Base-by-base conservation (phyloP, 2,329 filamentous ascomycete genomes). In the Stemphylium vesicarium region DNA sequence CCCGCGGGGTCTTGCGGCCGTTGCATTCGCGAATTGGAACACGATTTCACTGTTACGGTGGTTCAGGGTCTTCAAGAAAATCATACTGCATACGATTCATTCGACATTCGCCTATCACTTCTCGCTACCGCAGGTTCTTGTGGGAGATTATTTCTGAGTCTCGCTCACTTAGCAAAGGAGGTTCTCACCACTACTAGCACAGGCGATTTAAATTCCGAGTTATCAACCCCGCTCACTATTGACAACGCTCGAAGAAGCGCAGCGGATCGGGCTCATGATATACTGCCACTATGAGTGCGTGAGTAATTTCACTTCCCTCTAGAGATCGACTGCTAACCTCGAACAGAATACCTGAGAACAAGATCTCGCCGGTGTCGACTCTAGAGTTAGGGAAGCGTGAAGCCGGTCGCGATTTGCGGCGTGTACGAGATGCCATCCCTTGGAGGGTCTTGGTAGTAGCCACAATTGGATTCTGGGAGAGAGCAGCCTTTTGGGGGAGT, bases 401-500 rank as follows among this genome's bases (percentile, higher is more conserved):
- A 20, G 8, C 32, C 22, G 32, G 56, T 31, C 39, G 39, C 22
- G 38, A 55, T 10, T 53, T 70, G 45, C 58, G 68, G 11, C 62
- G 61, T 12, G 57, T 72, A 10, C 55, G 52, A 29, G 67, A 69
- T 35, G 51, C 53, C 10, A 47, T 73, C 12, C 68, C 70, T 9
- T 55, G 50, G 52, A 55, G 60, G 24, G 32, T 72, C 3, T 73
- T 69, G 65, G 38, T 57, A 4, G 67, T 71, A 9, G 66, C 67
- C 8, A 4, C 65, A 7, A 63, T 70, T 13, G 66, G 56, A 0
- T 66, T 70, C 13, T 70, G 62, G 59, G 69, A 73, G 50, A 53
- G 67, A 29, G 66, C 65, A 5, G 54, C 66, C 1, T 73, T 72
- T 45, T 73, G 65, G 66, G 65, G 70, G 20, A 24, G 57, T 59